These are phyloP conservation scores for Trapa bicornis DNA, from an alignment of 345 rosid species.

Conservation along the genomic window DNA sequence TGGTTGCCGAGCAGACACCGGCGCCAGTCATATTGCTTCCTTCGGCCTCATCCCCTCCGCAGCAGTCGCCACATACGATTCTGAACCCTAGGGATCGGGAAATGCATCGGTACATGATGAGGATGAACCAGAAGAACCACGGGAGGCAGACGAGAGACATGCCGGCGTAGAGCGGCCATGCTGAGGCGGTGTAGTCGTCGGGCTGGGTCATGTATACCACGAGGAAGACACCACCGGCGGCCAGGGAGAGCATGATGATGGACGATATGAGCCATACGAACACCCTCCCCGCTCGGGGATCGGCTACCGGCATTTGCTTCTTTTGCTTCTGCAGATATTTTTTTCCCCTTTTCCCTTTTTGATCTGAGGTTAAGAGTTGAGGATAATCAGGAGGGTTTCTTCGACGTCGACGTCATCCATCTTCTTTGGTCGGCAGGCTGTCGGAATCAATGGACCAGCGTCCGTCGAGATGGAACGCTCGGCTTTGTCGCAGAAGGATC, in stretches of 20 bases:
- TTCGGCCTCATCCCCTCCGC: neutral
- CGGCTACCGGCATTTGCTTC: conserved; percentile 49
- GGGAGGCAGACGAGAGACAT: conserved; percentile 58
- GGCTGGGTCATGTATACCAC: conserved; percentile 42
- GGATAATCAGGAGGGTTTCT: neutral
- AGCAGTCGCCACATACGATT: conserved; percentile 16
- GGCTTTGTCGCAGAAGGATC: neutral
- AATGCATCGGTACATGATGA: conserved; percentile 40
- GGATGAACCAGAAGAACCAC: conserved; percentile 71
- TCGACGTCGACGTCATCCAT: conserved; percentile 5
- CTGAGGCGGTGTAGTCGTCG: conserved; percentile 15
- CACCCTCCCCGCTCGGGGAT: conserved; percentile 45
- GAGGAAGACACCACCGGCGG: conserved; percentile 52
- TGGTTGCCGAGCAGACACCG: neutral
- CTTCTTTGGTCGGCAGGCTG: neutral
- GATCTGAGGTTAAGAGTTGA: too few species aligned
- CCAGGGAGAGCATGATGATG: conserved; percentile 31
- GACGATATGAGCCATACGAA: conserved; percentile 47
- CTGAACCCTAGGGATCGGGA: conserved; percentile 54
- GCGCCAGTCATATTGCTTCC: too few species aligned
- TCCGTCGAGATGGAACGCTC: conserved; percentile 1
- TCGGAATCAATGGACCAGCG: conserved; percentile 3
- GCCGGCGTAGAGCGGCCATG: conserved; percentile 52
- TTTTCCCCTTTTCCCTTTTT: too few species aligned
- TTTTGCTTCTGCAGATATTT: neutral